Base-by-base conservation (phyloP, 148 eudicot genomes). In the Drosera capensis region DNA sequence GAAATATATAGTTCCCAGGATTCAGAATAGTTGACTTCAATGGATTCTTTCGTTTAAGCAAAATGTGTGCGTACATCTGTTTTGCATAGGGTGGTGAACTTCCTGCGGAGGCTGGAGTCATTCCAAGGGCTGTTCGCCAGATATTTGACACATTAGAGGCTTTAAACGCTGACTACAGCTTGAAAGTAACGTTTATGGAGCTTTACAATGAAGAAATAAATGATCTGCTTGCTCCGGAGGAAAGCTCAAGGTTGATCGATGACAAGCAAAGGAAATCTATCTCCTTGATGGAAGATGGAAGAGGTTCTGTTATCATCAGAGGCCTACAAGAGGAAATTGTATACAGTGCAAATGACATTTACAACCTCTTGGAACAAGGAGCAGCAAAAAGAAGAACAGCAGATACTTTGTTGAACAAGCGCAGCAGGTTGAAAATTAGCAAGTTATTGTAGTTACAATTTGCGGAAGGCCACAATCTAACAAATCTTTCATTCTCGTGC, bases 271-370 rank as follows among this genome's bases (percentile, higher is more conserved):
- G 63, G 68, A 86, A 73, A 67, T 65, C 74, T 8, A 69, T 85
- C 45, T 65, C 80, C 24, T 58, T 80, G 57, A 67, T 85, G 95
- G 92, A 85, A 63, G 95, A 85, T 67, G 92, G 80, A 23, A 81
- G 71, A 48, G 95, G 95, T 20, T 75, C 72, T 62, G 92, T 86
- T 24, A 26, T 75, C 41, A 58, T 80, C 14, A 80, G 95, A 63
- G 92, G 95, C 55, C 86, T 80, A 44, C 92, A 86, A 65, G 95
- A 86, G 57, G 92, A 86, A 72, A 78, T 68, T 53, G 95, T 86
- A 44, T 80, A 80, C 43, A 80, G 80, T 57, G 92, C 92, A 51
- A 68, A 78, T 64, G 95, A 86, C 42, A 86, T 86, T 28, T 74
- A 78, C 46, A 78, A 59, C 58, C 86, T 86, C 44, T 45, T 86